phyloP scores from a whole-genome alignment of 805 yeast species.

The Barnettozyma sucrosica region DNA sequence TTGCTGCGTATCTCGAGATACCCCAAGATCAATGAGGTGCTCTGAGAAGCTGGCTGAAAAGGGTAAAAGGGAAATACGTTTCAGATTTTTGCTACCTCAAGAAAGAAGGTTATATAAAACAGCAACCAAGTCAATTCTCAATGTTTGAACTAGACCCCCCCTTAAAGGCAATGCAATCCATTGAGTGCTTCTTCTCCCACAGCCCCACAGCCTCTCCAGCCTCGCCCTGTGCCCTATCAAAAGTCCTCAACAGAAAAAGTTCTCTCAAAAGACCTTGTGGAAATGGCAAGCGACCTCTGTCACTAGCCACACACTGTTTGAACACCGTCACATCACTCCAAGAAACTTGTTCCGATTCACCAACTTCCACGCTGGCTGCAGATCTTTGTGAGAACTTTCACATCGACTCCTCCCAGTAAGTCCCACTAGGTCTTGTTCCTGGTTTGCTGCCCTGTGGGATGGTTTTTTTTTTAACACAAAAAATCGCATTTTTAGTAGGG shows the following conservation, averaged over 20 bases:
- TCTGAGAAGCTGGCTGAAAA: constrained; percentile 2
- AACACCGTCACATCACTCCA: constrained; percentile 16
- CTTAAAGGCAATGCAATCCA: constrained; percentile 6
- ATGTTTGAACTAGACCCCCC: background rate
- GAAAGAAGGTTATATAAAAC: background rate
- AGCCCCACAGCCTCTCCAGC: constrained; percentile 10
- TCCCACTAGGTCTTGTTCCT: background rate
- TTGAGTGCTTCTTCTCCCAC: constrained; percentile 7
- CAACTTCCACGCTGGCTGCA: constrained; percentile 34
- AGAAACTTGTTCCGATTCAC: constrained; percentile 35
- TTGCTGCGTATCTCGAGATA: background rate
- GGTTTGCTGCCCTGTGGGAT: background rate
- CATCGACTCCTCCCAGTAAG: constrained; percentile 21
- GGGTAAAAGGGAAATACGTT: constrained; percentile 4
- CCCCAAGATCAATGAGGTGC: background rate
- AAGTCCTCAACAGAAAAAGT: constrained; percentile 11
- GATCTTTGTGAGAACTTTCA: constrained; percentile 35
- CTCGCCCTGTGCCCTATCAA: constrained; percentile 7
- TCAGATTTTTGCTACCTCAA: background rate
- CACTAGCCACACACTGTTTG: constrained; percentile 12
- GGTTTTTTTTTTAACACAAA: background rate
- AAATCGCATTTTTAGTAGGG: background rate
- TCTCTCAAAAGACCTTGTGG: background rate
- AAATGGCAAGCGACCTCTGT: constrained; percentile 6
- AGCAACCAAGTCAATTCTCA: background rate